These are phyloP conservation scores for Taiozyma sp. DNA, from an alignment of 1,139 yeast genomes.

Conservation along the genomic window DNA sequence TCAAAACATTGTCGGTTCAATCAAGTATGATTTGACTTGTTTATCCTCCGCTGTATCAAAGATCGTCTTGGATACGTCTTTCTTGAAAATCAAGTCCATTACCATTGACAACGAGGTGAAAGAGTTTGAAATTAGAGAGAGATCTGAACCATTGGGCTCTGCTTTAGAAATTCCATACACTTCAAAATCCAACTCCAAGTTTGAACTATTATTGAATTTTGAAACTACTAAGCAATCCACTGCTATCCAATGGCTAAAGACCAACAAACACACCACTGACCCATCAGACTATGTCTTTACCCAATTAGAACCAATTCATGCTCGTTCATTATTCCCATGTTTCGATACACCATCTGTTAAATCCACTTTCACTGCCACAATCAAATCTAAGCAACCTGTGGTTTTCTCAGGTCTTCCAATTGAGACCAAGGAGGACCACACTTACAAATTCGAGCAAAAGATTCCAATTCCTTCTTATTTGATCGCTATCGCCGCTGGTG, in stretches of 20 bases:
- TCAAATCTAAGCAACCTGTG: slow-evolving; percentile 60
- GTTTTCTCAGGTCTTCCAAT: slow-evolving; percentile 60
- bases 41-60: slow-evolving; percentile 24
- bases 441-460: slow-evolving; percentile 59
- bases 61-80: slow-evolving; percentile 67
- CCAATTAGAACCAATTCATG: slow-evolving; percentile 90
- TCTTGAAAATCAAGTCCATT: slow-evolving; percentile 45
- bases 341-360: slow-evolving; percentile 90
- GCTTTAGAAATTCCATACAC: slow-evolving; percentile 40
- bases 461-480: slow-evolving; percentile 86
- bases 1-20: slow-evolving; percentile 50
- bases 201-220: slow-evolving; percentile 44
- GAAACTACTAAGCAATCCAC: slow-evolving; percentile 73
- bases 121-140: slow-evolving; percentile 37
- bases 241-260: slow-evolving; percentile 80
- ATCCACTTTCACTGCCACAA: slow-evolving; percentile 54
- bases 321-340: slow-evolving; percentile 83
- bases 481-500: slow-evolving; percentile 85
- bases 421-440: slow-evolving; percentile 14
- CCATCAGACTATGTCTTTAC: slow-evolving; percentile 60
- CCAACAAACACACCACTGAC: slow-evolving; percentile 61
- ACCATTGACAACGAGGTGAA: slow-evolving; percentile 37
- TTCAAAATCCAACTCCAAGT: slow-evolving; percentile 15
- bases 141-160: slow-evolving; percentile 67
- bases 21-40: slow-evolving; percentile 40